A percentile compares a stretch with the other conserved stretches of the same genome.
Evolutionary conservation across 768 basidiomycete genomes (phyloP).

Genomic region (Termitomyces eurrhizus): DNA sequence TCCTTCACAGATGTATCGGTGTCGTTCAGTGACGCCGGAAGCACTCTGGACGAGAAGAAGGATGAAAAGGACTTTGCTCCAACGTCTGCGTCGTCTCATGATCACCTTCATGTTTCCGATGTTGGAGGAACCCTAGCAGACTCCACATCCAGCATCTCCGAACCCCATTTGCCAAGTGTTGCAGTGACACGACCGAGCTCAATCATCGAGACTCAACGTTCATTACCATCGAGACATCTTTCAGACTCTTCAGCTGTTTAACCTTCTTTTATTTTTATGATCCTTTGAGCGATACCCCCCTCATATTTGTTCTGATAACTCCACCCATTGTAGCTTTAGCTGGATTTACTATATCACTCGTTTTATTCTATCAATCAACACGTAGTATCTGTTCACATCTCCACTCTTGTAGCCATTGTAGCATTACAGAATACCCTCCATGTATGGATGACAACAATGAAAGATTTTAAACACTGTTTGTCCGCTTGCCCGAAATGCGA

Average conservation of each 20-base stretch:
- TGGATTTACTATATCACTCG: slow-evolving; percentile 6
- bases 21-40: slow-evolving; percentile 36
- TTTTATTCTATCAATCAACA: slow-evolving; percentile 5
- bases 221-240: slow-evolving; percentile 3
- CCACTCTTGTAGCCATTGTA: slow-evolving; percentile 12
- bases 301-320: neutral
- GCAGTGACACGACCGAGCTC: slow-evolving; percentile 23
- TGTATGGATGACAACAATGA: slow-evolving; percentile 3
- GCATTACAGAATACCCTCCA: slow-evolving; percentile 3
- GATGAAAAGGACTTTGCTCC: slow-evolving; percentile 29
- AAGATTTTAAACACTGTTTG: neutral
- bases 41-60: slow-evolving; percentile 23
- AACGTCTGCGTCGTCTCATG: slow-evolving; percentile 32
- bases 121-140: slow-evolving; percentile 37
- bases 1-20: slow-evolving; percentile 44
- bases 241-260: slow-evolving; percentile 12
- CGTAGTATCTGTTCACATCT: neutral
- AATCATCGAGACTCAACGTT: slow-evolving; percentile 22
- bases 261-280: neutral
- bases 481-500: too few relatives aligned
- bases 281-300: slow-evolving; percentile 4
- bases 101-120: slow-evolving; percentile 32
- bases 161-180: slow-evolving; percentile 11
- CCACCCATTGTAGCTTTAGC: slow-evolving; percentile 18
- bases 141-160: slow-evolving; percentile 29